Conservation (phyloP, 2,329 filamentous ascomycete species). For the Thielaviopsis populi region DNA sequence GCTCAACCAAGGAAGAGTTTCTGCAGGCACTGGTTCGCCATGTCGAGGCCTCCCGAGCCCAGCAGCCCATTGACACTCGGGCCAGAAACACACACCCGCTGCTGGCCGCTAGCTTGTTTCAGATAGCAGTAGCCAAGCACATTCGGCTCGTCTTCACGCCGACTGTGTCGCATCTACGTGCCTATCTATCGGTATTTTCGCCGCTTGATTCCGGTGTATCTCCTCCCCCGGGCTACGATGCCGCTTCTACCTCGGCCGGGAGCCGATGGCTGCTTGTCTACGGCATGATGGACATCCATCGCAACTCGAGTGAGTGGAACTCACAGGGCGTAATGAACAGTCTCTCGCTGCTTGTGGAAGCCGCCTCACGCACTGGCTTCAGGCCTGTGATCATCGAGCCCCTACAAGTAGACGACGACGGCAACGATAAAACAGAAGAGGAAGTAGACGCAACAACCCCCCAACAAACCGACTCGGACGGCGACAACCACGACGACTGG, state of each 20-base stretch:
- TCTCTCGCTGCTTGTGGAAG: slow-evolving; percentile 47
- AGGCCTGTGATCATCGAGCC: slow-evolving; percentile 36
- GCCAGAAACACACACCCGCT: slow-evolving; percentile 25
- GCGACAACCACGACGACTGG: background rate
- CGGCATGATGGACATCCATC: slow-evolving; percentile 50
- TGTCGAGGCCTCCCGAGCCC: slow-evolving; percentile 21
- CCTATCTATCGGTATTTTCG: slow-evolving; percentile 49
- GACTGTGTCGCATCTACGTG: slow-evolving; percentile 61
- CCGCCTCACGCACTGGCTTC: slow-evolving; percentile 33
- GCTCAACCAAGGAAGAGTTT: slow-evolving; percentile 50
- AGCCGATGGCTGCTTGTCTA: slow-evolving; percentile 44
- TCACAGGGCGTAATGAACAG: slow-evolving; percentile 54
- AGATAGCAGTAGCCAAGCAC: slow-evolving; percentile 52
- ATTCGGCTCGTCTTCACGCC: slow-evolving; percentile 59
- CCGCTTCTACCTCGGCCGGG: background rate
- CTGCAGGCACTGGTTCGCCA: slow-evolving; percentile 41
- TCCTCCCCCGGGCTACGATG: slow-evolving; percentile 25
- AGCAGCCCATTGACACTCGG: slow-evolving; percentile 19
- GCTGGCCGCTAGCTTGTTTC: slow-evolving; percentile 49
- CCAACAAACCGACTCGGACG: background rate
- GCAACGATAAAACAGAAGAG: background rate
- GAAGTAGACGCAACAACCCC: background rate
- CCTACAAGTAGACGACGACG: slow-evolving; percentile 1
- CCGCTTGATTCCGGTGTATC: slow-evolving; percentile 25
- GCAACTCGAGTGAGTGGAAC: slow-evolving; percentile 57